phyloP scores from a whole-genome alignment of 208 protist genomes.

The Trypanosoma avium region DNA sequence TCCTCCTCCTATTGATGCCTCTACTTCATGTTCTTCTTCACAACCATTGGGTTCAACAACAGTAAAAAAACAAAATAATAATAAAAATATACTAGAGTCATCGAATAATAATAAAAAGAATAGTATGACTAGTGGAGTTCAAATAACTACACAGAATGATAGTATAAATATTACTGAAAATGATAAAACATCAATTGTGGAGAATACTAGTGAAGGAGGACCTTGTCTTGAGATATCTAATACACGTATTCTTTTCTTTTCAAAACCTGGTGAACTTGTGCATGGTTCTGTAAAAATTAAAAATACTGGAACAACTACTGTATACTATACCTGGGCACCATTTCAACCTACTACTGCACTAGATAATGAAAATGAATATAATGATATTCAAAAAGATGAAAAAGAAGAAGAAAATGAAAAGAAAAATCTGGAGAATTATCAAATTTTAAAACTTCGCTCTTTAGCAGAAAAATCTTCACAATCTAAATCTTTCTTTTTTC shows the following conservation, averaged over 20 bases:
- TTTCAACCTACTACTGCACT: conserved; percentile 24
- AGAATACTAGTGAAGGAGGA: background rate
- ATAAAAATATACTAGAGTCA: too few relatives aligned
- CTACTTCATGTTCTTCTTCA: too few relatives aligned
- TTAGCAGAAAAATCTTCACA: conserved; percentile 39
- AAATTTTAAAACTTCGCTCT: conserved; percentile 30
- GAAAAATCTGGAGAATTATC: background rate
- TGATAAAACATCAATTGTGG: background rate
- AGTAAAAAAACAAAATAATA: conserved; percentile 14
- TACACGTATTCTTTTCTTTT: conserved; percentile 50
- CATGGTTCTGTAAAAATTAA: conserved; percentile 51
- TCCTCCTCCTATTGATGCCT: too few relatives aligned
- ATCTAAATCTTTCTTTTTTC: conserved; percentile 45
- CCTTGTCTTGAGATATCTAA: conserved; percentile 61
- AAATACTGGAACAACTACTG: conserved; percentile 68
- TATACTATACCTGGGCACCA: conserved; percentile 80
- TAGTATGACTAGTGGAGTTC: background rate
- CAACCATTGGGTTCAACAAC: background rate
- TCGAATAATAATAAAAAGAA: background rate
- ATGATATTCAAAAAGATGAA: background rate
- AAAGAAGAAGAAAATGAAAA: background rate
- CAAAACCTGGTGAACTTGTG: conserved; percentile 46
- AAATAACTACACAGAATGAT: background rate
- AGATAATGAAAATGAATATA: background rate
- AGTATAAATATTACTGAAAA: background rate